A percentile compares a stretch with the other conserved stretches of the same genome.
phyloP scores from a whole-genome alignment of 495 filamentous ascomycete species.

The Tuber melanosporum region DNA sequence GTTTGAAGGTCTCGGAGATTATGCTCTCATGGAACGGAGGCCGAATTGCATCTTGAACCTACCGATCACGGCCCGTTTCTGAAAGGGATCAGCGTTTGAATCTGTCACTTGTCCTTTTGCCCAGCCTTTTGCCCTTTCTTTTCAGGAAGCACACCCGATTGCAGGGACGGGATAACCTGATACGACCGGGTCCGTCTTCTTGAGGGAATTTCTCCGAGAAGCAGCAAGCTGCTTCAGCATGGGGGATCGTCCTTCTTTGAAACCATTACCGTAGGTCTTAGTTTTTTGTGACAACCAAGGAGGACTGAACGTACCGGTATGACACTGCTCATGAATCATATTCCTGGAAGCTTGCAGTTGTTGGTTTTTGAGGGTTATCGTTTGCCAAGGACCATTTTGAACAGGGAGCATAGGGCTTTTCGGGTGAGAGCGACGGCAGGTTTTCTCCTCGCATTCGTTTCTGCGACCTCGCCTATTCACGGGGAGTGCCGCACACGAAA shows the following conservation, averaged over 20 bases:
- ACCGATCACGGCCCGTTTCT: neutral
- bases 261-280: neutral
- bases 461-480: neutral
- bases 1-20: neutral
- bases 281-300: neutral
- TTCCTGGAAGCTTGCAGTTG: neutral
- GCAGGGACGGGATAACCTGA: neutral
- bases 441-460: neutral
- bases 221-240: neutral
- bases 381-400: neutral
- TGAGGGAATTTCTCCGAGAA: neutral
- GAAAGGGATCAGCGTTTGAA: neutral
- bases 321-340: neutral
- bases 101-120: neutral
- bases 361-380: neutral
- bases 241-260: neutral
- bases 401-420: neutral
- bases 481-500: neutral
- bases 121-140: neutral
- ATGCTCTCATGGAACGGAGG: neutral
- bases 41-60: neutral
- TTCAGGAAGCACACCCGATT: neutral
- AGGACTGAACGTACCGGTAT: neutral
- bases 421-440: neutral
- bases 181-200: neutral